Evolutionary conservation across 805 yeast genomes (phyloP), one percentile per base, ranked within the genome.

Genomic region (Candida ascalaphidarum): DNA sequence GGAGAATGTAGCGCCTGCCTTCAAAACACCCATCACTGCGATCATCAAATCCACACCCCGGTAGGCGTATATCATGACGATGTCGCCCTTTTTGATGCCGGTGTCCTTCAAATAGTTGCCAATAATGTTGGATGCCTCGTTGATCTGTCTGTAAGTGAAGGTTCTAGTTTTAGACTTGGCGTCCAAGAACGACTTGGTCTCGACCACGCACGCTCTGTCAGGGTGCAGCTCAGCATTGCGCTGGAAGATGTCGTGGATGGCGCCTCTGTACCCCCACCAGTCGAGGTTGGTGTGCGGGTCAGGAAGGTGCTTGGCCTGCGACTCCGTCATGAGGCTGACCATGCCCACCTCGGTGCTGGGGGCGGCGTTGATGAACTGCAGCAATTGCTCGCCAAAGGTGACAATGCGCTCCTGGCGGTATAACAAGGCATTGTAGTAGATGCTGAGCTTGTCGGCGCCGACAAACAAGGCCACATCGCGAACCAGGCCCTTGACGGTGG

Each of bases 1-100:
- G 7, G 96, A 88, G 54, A 92, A 92, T 0, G 98, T 89, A 11
- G 95, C 97, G 43, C 99, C 99, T 1, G 98, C 97, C 61, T 92
- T 92, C 52, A 92, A 71, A 13, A 86, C 95, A 56, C 97, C 99
- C 82, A 92, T 79, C 11, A 92, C 96, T 5, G 97, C 94, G 23
- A 94, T 84, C 74, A 92, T 84, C 37, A 92, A 65, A 51, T 92
- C 99, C 6, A 92, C 98, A 44, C 96, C 96, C 57, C 99, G 77
- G 48, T 89, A 84, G 15, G 98, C 96, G 51, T 92, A 92, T 42
- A 94, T 88, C 94, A 88, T 88, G 11, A 92, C 97, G 11, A 92
- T 85, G 52, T 92, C 97, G 32, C 97, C 98, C 46, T 81, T 68
- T 39, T 73, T 65, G 44, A 92, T 80, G 10, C 97, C 97, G 5